These are phyloP conservation scores for Leucaena leucocephala DNA, from an alignment of 306 rosid species.

Conservation along the genomic window DNA sequence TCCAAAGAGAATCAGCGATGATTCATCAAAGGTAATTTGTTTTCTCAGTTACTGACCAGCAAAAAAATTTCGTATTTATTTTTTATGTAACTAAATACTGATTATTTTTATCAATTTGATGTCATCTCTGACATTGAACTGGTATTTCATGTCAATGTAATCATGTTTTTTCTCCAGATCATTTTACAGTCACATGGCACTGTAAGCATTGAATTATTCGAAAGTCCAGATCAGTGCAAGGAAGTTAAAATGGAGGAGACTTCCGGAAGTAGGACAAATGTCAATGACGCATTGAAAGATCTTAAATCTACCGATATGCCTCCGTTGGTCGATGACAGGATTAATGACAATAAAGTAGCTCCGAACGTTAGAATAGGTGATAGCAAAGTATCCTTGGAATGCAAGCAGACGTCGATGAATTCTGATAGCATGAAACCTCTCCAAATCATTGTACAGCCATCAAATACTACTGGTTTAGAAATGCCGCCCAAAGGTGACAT, in stretches of 20 bases:
- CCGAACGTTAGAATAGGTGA: not conserved
- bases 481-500: not conserved
- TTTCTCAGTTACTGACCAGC: not conserved
- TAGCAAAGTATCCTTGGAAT: slow-evolving; percentile 30
- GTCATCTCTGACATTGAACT: not conserved
- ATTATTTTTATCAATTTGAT: not conserved
- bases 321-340: slow-evolving; percentile 17
- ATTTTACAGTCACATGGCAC: slow-evolving; percentile 15
- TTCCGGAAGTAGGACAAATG: slow-evolving; percentile 1
- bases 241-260: slow-evolving; percentile 25
- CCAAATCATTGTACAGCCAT: not conserved
- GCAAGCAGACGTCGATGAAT: slow-evolving; percentile 25
- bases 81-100: not conserved
- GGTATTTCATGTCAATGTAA: not conserved
- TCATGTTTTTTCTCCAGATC: slow-evolving; percentile 30
- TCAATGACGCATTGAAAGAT: slow-evolving; percentile 6
- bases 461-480: not conserved
- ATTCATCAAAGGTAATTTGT: slow-evolving; percentile 35
- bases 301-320: slow-evolving; percentile 1
- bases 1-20: slow-evolving; percentile 7
- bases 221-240: slow-evolving; percentile 18
- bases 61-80: not conserved
- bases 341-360: slow-evolving; percentile 1
- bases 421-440: slow-evolving; percentile 20
- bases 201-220: not conserved